Evolutionary conservation across 164 flowering plant genomes (phyloP), one percentile per base, ranked within the genome.

Genomic region (Buxus sempervirens): DNA sequence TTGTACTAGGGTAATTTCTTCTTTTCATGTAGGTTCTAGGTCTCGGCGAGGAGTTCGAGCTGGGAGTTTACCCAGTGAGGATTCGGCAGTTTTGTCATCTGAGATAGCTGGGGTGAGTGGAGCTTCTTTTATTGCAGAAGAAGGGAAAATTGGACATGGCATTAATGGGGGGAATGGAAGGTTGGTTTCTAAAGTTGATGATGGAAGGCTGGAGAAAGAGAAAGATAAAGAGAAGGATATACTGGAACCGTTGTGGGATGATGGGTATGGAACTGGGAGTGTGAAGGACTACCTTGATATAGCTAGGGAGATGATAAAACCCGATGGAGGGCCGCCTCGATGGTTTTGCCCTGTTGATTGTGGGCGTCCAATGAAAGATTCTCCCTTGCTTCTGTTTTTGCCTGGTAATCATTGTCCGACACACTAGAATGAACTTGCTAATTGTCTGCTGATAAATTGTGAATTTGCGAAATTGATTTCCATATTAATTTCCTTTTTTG

Each of bases 321-420:
- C 85, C 0, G 93, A 88, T 57, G 96, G 89, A 3, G 91, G 93
- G 9, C 93, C 96, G 1, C 86, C 88, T 7, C 64, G 96, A 66
- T 90, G 96, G 96, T 87, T 90, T 79, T 76, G 83, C 65, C 96
- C 96, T 0, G 65, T 87, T 62, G 84, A 75, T 4, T 84, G 88
- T 65, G 93, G 89, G 15, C 68, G 72, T 5, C 89, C 90, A 20
- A 64, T 90, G 19, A 73, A 78, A 23, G 80, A 73, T 65, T 80
- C 96, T 62, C 93, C 93, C 12, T 20, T 77, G 64, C 93, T 90
- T 70, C 75, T 90, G 49, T 90, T 88, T 74, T 78, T 88, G 78
- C 93, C 93, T n/a, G 93, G 96, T 90, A 87, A 79, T 58, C 23
- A 8, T 51, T 60, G 36, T 9, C 10, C 13, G 21, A 8, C 38